Evolutionary conservation across 805 yeast species (phyloP), one percentile per base, ranked within the genome.

Genomic region (Metschnikowia cubensis): DNA sequence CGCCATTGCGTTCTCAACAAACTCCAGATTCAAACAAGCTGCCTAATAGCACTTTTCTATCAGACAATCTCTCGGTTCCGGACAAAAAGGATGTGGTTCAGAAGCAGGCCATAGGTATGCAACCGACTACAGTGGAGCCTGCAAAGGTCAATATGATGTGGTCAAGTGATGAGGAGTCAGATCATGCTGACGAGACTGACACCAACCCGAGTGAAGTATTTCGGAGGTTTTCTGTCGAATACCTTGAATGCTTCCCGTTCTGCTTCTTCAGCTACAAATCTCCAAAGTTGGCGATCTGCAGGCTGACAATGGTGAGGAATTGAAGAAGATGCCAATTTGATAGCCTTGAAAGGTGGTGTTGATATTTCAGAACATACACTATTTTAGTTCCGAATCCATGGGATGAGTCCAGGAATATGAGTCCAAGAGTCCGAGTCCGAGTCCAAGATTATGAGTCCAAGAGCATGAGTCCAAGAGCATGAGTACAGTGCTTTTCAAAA

Each of bases 111-210:
- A 67, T 72, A 25, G 77, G 84, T 1, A 64, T 81, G 14, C 88
- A 82, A 54, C 66, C 86, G 11, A 79, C 87, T 5, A 82, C 85
- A 3, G 84, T 92, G 3, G 81, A 87, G n/a, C 97, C 97, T 0
- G 79, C 85, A 25, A 89, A 87, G 64, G 88, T 96, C 0, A 82
- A 85, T 39, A 75, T 92, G 63, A 84, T 91, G 3, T 94, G 96
- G 90, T 85, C 92, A 14, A 85, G 90, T 48, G 96, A 86, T 56
- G 94, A 85, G 43, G 88, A 81, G 2, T 80, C 74, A 1, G 50
- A 42, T 7, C 76, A 66, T 7, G 68, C 62, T 1, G 64, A 48
- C 22, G 20, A n/a, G 35, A 51, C 53, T 17, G 21, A 7, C 6
- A 15, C 33, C 4, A 17, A 34, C 15, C 34, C 25, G 10, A 33